Evolutionary conservation across 306 rosid species (phyloP).

Genomic region (Delonix regia): DNA sequence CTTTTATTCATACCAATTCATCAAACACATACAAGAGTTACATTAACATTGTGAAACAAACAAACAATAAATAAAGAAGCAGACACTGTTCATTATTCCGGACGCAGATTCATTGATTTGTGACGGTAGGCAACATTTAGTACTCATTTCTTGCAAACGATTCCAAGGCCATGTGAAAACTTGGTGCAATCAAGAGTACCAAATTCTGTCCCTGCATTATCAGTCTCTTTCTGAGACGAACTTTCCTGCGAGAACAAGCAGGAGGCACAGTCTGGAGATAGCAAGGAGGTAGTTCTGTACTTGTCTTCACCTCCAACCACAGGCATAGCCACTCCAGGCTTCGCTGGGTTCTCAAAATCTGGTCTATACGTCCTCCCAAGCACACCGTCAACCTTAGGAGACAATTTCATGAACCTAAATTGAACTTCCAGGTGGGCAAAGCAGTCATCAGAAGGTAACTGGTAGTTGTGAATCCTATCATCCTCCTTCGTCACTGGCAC

Average conservation of each 20-base stretch:
- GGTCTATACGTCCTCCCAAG: conserved; percentile 51
- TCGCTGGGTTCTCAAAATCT: conserved; percentile 49
- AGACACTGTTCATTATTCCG: neutral
- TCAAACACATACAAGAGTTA: neutral
- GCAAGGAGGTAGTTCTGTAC: conserved; percentile 44
- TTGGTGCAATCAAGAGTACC: conserved; percentile 52
- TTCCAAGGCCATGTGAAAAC: conserved; percentile 43
- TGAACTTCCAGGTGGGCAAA: conserved; percentile 57
- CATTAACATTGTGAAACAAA: neutral
- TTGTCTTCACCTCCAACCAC: conserved; percentile 53
- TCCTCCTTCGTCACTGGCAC: conserved; percentile 56
- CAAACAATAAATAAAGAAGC: neutral
- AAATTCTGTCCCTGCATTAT: neutral
- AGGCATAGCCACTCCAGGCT: conserved; percentile 58
- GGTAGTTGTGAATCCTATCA: conserved; percentile 49
- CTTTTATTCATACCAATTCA: neutral
- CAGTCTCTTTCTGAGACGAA: neutral
- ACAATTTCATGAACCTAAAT: conserved; percentile 45
- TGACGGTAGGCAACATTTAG: neutral
- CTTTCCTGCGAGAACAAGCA: conserved; percentile 35
- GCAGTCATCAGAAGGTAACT: conserved; percentile 45
- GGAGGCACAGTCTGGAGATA: conserved; percentile 42
- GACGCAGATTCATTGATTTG: neutral
- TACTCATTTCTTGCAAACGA: conserved; percentile 50
- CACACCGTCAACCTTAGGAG: conserved; percentile 52